A percentile compares a stretch with the other conserved stretches of the same genome.
phyloP scores from a whole-genome alignment of 2,329 filamentous ascomycete genomes.

The Alternaria tenuissima region DNA sequence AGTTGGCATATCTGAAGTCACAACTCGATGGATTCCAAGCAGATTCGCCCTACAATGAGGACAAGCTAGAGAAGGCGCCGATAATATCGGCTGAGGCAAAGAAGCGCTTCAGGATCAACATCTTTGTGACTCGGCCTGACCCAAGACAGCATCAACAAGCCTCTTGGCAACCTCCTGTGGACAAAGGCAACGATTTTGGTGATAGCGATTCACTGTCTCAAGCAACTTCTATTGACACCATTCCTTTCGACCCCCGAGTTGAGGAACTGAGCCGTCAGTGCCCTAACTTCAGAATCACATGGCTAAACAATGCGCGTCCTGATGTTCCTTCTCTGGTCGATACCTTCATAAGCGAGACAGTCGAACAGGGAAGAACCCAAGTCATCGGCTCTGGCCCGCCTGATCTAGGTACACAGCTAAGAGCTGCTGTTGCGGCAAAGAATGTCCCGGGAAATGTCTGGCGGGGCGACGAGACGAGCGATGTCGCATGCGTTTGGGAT shows the following conservation, averaged over 20 bases:
- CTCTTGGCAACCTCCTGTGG: background rate
- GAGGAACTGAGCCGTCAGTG: constrained; percentile 5
- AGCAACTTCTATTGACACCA: background rate
- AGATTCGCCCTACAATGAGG: background rate
- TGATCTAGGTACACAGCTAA: constrained; percentile 5
- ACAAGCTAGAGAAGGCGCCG: constrained; percentile 7
- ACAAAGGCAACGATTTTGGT: background rate
- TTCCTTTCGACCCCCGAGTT: background rate
- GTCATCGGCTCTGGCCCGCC: constrained; percentile 4
- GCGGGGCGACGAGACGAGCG: constrained; percentile 6
- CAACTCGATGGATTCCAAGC: background rate
- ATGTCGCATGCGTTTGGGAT: constrained; percentile 15
- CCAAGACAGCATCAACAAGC: background rate
- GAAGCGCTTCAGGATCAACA: constrained; percentile 11
- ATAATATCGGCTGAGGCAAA: background rate
- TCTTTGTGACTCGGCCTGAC: constrained; percentile 9
- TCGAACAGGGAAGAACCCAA: constrained; percentile 7
- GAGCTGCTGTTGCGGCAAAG: constrained; percentile 13
- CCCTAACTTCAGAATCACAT: constrained; percentile 12
- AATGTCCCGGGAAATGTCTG: constrained; percentile 8
- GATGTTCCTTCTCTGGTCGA: constrained; percentile 3
- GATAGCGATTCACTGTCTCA: background rate
- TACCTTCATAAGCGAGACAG: constrained; percentile 6
- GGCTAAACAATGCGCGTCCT: constrained; percentile 7
- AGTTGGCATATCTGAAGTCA: constrained; percentile 8